Percentiles rank a stretch among this genome's conserved stretches.
Evolutionary conservation across 768 basidiomycete genomes (phyloP).

Genomic region (Astraeus odoratus): DNA sequence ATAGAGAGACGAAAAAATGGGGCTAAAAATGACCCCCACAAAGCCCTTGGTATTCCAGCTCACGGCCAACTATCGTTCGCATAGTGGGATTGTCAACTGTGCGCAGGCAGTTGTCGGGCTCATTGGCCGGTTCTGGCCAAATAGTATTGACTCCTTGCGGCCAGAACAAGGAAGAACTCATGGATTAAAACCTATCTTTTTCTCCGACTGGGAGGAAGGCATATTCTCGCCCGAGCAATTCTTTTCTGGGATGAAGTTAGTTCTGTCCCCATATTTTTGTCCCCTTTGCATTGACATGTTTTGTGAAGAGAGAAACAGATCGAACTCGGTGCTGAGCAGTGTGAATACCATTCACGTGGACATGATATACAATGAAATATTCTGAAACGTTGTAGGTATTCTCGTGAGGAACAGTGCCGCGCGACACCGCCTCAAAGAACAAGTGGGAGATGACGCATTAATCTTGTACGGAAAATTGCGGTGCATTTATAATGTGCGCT

Average conservation of each 20-base stretch:
- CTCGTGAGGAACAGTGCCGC: conserved; percentile 59
- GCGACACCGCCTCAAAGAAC: conserved; percentile 35
- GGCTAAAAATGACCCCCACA: conserved; percentile 6
- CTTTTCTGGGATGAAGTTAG: conserved; percentile 43
- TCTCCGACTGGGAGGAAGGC: conserved; percentile 40
- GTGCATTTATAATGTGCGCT: background rate
- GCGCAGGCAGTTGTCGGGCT: conserved; percentile 60
- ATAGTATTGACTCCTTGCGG: conserved; percentile 53
- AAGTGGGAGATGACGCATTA: conserved; percentile 52
- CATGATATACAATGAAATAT: background rate
- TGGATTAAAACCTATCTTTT: conserved; percentile 53
- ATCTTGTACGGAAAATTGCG: conserved; percentile 41
- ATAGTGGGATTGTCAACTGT: conserved; percentile 65
- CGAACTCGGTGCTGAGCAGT: conserved; percentile 62
- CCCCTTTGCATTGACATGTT: conserved; percentile 7
- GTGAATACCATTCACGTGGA: conserved; percentile 23
- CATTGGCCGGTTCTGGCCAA: conserved; percentile 53
- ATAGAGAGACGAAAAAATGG: background rate
- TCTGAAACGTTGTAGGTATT: conserved; percentile 39
- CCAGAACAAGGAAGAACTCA: conserved; percentile 49
- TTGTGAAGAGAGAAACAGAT: conserved; percentile 36
- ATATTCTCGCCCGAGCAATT: conserved; percentile 46
- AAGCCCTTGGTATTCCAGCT: conserved; percentile 42
- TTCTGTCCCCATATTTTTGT: background rate
- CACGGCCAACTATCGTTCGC: conserved; percentile 60